Conservation (phyloP, 768 basidiomycete species). For the Boletus rufocinnamomeus region DNA sequence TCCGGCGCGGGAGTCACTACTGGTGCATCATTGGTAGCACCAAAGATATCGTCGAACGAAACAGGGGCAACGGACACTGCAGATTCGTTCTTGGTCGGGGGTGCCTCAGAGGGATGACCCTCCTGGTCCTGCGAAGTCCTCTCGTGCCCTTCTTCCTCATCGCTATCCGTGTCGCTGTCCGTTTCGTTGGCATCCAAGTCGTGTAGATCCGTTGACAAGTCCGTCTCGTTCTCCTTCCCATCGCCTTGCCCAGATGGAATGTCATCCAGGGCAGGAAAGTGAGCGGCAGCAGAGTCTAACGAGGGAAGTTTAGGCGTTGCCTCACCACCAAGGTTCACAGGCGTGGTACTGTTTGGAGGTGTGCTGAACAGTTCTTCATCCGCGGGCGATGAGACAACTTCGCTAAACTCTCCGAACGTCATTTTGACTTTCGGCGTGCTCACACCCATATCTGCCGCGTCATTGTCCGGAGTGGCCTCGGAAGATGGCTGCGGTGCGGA, state of each 20-base stretch:
- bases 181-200: slow-evolving; percentile 61
- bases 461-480: slow-evolving; percentile 25
- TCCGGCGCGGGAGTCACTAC: slow-evolving; percentile 25
- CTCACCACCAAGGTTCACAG: slow-evolving; percentile 18
- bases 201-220: slow-evolving; percentile 52
- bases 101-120: slow-evolving; percentile 19
- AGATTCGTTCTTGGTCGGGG: slow-evolving; percentile 17
- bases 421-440: slow-evolving; percentile 23
- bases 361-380: slow-evolving; percentile 62
- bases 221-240: slow-evolving; percentile 46
- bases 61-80: slow-evolving; percentile 8
- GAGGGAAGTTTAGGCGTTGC: slow-evolving; percentile 24
- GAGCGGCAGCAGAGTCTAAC: slow-evolving; percentile 26
- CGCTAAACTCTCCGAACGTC: slow-evolving; percentile 16
- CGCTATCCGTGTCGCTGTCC: slow-evolving; percentile 56
- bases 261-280: slow-evolving; percentile 44
- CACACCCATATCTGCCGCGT: slow-evolving; percentile 22
- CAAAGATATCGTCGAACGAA: slow-evolving; percentile 64
- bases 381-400: slow-evolving; percentile 33
- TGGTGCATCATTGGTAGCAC: slow-evolving; percentile 29
- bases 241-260: slow-evolving; percentile 23
- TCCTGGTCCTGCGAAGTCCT: slow-evolving; percentile 22
- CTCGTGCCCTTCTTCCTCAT: slow-evolving; percentile 41
- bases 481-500: slow-evolving; percentile 9
- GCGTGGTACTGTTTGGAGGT: slow-evolving; percentile 49